These are phyloP conservation scores for Lactarius tabidus DNA, from an alignment of 768 basidiomycete genomes.

Conservation along the genomic window DNA sequence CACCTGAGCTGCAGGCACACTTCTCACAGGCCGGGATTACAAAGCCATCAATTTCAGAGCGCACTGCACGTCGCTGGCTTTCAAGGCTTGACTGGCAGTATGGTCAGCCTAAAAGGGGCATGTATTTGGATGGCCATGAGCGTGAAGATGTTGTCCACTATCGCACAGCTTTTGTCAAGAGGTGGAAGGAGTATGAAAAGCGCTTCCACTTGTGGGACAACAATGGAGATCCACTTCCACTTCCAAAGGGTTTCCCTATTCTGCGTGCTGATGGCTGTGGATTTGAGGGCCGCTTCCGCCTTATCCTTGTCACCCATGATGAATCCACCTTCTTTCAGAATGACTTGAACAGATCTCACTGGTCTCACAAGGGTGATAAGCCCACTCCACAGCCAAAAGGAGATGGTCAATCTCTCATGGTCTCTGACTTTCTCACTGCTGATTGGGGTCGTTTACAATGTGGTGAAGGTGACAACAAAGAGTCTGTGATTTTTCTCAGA, in stretches of 20 bases:
- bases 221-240: background rate
- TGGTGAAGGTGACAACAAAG: too few species aligned
- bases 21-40: too few species aligned
- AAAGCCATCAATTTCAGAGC: too few species aligned
- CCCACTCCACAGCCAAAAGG: background rate
- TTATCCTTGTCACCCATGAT: background rate
- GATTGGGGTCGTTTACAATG: background rate
- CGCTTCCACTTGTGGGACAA: background rate
- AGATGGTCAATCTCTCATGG: background rate
- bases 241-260: background rate
- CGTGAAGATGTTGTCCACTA: background rate
- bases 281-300: background rate
- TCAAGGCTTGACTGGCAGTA: too few species aligned
- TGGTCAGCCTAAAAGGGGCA: constrained; percentile 12
- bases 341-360: background rate
- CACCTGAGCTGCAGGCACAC: too few species aligned
- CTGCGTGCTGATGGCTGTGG: too few species aligned
- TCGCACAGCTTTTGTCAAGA: background rate
- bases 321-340: background rate
- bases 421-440: background rate
- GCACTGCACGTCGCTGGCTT: too few species aligned
- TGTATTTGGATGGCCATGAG: constrained; percentile 1
- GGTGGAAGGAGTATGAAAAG: constrained; percentile 6
- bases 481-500: too few species aligned
- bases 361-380: background rate